Percentiles rank a stretch among this genome's conserved stretches.
phyloP scores from a whole-genome alignment of 371 early-diverging fungal genomes.

The Lichtheimia corymbifera region DNA sequence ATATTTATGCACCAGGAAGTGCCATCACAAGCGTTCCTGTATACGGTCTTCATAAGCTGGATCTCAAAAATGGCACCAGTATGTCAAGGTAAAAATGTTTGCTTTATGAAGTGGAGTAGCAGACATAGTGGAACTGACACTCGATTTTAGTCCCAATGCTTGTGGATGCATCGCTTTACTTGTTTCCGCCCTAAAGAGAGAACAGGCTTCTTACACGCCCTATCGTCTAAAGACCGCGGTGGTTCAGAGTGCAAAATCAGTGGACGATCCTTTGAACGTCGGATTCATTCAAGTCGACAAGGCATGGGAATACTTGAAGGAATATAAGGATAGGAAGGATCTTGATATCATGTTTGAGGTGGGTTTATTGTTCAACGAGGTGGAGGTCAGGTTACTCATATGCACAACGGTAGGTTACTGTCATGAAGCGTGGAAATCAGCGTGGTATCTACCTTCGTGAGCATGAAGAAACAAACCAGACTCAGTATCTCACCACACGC shows the following conservation, averaged over 20 bases:
- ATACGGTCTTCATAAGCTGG: constrained; percentile 74
- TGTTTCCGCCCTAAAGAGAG: constrained; percentile 79
- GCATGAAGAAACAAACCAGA: constrained; percentile 66
- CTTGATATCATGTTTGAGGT: constrained; percentile 74
- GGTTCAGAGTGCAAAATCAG: constrained; percentile 68
- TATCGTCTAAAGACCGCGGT: constrained; percentile 84
- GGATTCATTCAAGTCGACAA: constrained; percentile 88
- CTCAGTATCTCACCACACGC: constrained; percentile 58
- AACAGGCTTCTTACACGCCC: constrained; percentile 70
- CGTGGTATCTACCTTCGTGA: constrained; percentile 92
- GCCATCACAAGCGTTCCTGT: constrained; percentile 93
- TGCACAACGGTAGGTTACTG: constrained; percentile 22
- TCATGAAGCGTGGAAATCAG: constrained; percentile 32
- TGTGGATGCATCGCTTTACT: constrained; percentile 86
- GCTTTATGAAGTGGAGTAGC: too few relatives aligned
- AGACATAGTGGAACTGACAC: constrained; percentile 5
- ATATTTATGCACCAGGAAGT: constrained; percentile 90
- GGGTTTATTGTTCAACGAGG: not conserved
- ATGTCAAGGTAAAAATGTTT: constrained; percentile 65
- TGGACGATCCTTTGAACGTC: constrained; percentile 78
- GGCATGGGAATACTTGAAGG: constrained; percentile 81
- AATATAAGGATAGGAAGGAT: constrained; percentile 54
- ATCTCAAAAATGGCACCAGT: constrained; percentile 91
- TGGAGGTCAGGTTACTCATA: not conserved
- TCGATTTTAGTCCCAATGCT: constrained; percentile 72